Evolutionary conservation across 2,329 filamentous ascomycete species (phyloP).

Genomic region (Colletotrichum sp.): DNA sequence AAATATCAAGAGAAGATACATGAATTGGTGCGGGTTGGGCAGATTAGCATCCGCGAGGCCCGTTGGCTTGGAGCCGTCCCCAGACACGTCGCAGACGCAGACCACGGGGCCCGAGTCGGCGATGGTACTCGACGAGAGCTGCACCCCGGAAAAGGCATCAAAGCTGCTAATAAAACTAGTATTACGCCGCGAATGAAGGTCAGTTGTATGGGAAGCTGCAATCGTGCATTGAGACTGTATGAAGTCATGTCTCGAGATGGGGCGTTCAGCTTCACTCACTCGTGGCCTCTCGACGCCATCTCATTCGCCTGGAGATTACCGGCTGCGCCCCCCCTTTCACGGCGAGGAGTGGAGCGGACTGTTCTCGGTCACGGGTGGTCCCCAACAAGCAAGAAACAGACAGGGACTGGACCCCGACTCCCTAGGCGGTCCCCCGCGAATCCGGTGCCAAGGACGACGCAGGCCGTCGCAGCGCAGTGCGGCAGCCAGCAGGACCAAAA

Average conservation of each 20-base stretch:
- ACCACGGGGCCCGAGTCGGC: slow-evolving; percentile 1
- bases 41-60: not conserved
- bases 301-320: slow-evolving; percentile 37
- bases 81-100: not conserved
- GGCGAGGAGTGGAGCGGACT: not conserved
- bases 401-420: slow-evolving; percentile 17
- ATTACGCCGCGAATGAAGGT: not conserved
- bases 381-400: slow-evolving; percentile 17
- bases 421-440: slow-evolving; percentile 9
- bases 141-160: not conserved
- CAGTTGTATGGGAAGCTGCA: not conserved
- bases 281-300: slow-evolving; percentile 42
- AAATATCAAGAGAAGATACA: slow-evolving; percentile 42
- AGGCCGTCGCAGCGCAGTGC: not conserved
- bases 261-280: slow-evolving; percentile 25
- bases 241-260: slow-evolving; percentile 4
- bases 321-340: not conserved
- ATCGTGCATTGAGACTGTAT: slow-evolving; percentile 11
- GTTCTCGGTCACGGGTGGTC: not conserved
- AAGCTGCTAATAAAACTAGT: slow-evolving; percentile 8
- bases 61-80: not conserved
- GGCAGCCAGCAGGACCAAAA: not conserved
- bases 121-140: not conserved
- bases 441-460: slow-evolving; percentile 18
- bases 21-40: not conserved